Conservation (phyloP, 2,329 filamentous ascomycete genomes). For the Zymoseptoria tritici region DNA sequence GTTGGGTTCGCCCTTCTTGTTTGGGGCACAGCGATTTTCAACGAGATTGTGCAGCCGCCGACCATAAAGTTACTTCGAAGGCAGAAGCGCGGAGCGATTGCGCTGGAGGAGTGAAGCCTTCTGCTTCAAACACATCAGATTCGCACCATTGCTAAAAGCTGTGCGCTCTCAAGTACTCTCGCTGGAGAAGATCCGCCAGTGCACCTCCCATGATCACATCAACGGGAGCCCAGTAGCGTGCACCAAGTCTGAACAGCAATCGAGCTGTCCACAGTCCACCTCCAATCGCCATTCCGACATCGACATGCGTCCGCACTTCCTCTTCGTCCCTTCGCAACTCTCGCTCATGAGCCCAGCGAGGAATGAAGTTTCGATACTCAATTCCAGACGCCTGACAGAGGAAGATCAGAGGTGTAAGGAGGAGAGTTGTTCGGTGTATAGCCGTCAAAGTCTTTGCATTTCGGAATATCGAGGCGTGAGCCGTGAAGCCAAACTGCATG, state of each 20-base stretch:
- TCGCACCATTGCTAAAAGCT: constrained; percentile 9
- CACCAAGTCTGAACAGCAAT: constrained; percentile 18
- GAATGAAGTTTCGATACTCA: constrained; percentile 25
- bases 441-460: constrained; percentile 25
- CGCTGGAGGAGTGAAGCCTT: constrained; percentile 8
- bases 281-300: constrained; percentile 24
- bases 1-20: constrained; percentile 80
- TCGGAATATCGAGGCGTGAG: constrained; percentile 20
- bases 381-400: constrained; percentile 19
- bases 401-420: constrained; percentile 19
- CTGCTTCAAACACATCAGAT: not conserved
- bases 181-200: constrained; percentile 25
- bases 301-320: constrained; percentile 25
- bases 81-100: constrained; percentile 17
- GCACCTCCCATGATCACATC: constrained; percentile 27
- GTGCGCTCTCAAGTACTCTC: constrained; percentile 29
- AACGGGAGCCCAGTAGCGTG: constrained; percentile 22
- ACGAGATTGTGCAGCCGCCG: constrained; percentile 82
- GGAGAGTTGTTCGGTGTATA: constrained; percentile 20
- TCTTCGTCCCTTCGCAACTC: constrained; percentile 26
- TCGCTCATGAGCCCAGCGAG: constrained; percentile 25
- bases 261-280: constrained; percentile 18
- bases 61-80: constrained; percentile 24
- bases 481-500: constrained; percentile 23
- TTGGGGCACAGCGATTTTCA: constrained; percentile 95